Evolutionary conservation across 306 rosid genomes (phyloP), one percentile per base, ranked within the genome.

Genomic region (Vigna mungo): DNA sequence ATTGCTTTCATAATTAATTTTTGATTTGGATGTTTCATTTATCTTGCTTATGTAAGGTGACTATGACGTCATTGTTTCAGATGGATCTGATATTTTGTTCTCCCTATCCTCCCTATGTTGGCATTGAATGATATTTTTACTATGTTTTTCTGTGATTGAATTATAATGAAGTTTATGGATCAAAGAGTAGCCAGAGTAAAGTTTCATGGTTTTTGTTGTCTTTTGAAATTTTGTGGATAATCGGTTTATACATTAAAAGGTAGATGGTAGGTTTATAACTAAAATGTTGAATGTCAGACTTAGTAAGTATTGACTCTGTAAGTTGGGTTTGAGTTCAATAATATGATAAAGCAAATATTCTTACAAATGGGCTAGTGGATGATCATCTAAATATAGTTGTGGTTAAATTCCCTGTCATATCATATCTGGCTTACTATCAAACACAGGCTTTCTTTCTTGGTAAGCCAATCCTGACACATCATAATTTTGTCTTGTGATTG

Each of bases 251-350:
- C 60, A 32, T 30, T 68, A 14, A 51, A 60, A 72, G 71, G 18
- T 58, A 68, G 61, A 76, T 55, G 64, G 9, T 51, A 41, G 23
- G 65, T 71, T 52, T 81, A 39, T 43, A 36, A 43, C 49, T 67
- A 72, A 37, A 49, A 77, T 43, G 60, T 72, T 43, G 55, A 72
- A 43, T 71, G 9, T 32, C 43, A 44, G 11, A 18, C 68, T 20
- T 49, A 44, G 61, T 63, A 36, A 20, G 30, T 73, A 39, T 77
- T 77, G 65, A 48, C 74, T 12, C 54, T 62, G 68, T 59, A 36
- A 21, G 72, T 55, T 18, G 58, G 58, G 36, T 74, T 77, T 80
- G 37, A 72, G 11, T 71, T 76, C 30, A 65, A 66, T 14, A 71
- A 48, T 66, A 37, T 64, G 41, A 53, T 47, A 17, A 78, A 53